Conservation (phyloP, 2,329 filamentous ascomycete species). For the Exophiala calicioides region DNA sequence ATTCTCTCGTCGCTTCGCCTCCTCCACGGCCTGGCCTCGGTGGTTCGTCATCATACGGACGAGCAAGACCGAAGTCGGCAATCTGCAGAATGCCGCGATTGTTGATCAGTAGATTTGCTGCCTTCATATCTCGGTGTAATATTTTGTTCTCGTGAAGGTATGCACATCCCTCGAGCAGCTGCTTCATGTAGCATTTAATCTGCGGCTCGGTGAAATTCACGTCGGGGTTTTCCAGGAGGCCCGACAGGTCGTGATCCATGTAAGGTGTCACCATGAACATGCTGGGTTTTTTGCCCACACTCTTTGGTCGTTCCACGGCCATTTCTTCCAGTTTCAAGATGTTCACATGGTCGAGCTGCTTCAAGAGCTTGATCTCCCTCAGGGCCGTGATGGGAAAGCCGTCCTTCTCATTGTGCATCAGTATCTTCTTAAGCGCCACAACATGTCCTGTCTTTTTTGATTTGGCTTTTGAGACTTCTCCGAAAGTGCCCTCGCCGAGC, state of each 20-base stretch:
- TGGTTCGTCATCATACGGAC: slow-evolving; percentile 84
- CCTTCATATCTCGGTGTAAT: slow-evolving; percentile 97
- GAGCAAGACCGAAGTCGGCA: slow-evolving; percentile 91
- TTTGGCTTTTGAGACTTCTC: slow-evolving; percentile 87
- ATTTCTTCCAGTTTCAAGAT: slow-evolving; percentile 88
- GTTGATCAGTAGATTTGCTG: slow-evolving; percentile 93
- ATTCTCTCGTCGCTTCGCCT: slow-evolving; percentile 83
- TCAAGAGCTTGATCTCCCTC: slow-evolving; percentile 95
- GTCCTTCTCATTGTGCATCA: slow-evolving; percentile 99
- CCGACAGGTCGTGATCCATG: slow-evolving; percentile 98
- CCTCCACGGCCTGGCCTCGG: slow-evolving; percentile 76
- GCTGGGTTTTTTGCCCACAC: slow-evolving; percentile 76
- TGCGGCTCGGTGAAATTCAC: slow-evolving; percentile 85
- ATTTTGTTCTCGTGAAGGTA: slow-evolving; percentile 91
- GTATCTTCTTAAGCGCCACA: slow-evolving; percentile 94
- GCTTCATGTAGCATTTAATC: slow-evolving; percentile 97
- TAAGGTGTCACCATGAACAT: slow-evolving; percentile 99
- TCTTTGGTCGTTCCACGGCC: slow-evolving; percentile 78
- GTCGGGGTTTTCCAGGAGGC: slow-evolving; percentile 89
- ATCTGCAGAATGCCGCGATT: slow-evolving; percentile 93
- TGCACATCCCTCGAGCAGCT: slow-evolving; percentile 82
- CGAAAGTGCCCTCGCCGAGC: slow-evolving; percentile 93
- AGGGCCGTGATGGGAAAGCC: slow-evolving; percentile 99
- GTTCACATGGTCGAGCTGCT: slow-evolving; percentile 89
- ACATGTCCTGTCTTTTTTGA: slow-evolving; percentile 72